These are phyloP conservation scores for Parmales sp. DNA, from an alignment of 108 stramenopile species.

Conservation along the genomic window DNA sequence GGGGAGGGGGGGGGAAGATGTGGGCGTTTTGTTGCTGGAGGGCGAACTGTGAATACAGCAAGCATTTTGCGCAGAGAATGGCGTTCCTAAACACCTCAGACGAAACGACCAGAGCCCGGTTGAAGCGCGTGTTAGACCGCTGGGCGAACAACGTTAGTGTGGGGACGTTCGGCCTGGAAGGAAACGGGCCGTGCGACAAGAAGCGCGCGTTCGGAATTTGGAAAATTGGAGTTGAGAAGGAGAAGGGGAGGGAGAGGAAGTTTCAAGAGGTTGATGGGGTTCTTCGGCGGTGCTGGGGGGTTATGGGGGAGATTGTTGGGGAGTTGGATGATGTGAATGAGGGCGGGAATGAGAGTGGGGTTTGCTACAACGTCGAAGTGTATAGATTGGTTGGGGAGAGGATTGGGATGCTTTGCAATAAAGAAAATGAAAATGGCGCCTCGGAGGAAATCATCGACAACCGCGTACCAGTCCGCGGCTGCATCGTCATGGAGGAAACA, in stretches of 20 bases:
- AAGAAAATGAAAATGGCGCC: no score
- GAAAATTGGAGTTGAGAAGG: neutral
- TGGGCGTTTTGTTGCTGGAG: neutral
- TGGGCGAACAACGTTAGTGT: neutral
- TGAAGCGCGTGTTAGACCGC: neutral
- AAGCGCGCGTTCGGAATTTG: neutral
- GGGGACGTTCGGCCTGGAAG: neutral
- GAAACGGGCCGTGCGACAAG: neutral
- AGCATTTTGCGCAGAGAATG: neutral
- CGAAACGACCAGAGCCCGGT: neutral
- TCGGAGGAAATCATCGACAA: neutral
- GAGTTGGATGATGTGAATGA: neutral
- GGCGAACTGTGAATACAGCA: neutral
- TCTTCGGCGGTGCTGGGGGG: no score
- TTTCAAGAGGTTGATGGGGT: neutral
- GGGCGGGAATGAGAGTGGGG: no score
- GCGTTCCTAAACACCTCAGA: neutral
- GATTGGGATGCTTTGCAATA: no score
- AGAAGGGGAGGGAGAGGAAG: neutral
- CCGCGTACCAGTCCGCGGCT: neutral
- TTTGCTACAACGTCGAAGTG: no score
- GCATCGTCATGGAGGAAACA: neutral
- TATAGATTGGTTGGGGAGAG: no score
- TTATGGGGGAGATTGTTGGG: neutral
- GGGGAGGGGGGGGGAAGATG: neutral